Conservation (phyloP, 2,329 filamentous ascomycete genomes). For the Sclerotinia nivalis region DNA sequence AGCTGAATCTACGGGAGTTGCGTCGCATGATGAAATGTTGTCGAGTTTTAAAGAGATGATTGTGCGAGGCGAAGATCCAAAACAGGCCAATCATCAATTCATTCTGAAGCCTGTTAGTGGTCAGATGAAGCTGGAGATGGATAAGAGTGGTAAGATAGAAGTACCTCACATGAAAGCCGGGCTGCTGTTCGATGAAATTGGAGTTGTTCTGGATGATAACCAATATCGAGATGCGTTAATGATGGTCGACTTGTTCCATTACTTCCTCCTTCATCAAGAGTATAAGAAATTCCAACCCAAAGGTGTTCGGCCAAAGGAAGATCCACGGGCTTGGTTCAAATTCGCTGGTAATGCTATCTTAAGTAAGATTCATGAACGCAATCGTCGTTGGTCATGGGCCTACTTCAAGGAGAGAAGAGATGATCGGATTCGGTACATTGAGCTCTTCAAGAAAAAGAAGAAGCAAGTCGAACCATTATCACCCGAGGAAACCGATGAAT, state of each 20-base stretch:
- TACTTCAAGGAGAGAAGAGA: conserved; percentile 93
- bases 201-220: conserved; percentile 94
- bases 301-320: conserved; percentile 75
- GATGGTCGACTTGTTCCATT: conserved; percentile 98
- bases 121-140: conserved; percentile 89
- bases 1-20: conserved; percentile 56
- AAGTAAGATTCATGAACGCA: conserved; percentile 91
- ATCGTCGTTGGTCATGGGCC: conserved; percentile 92
- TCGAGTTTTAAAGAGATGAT: conserved; percentile 78
- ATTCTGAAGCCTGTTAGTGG: conserved; percentile 95
- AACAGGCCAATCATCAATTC: conserved; percentile 71
- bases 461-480: conserved; percentile 65
- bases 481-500: conserved; percentile 67
- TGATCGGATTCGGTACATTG: conserved; percentile 84
- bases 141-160: conserved; percentile 82
- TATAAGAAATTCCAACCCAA: conserved; percentile 93
- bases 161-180: conserved; percentile 86
- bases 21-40: conserved; percentile 76
- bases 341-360: conserved; percentile 90
- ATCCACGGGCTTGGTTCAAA: conserved; percentile 86
- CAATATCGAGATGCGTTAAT: conserved; percentile 97
- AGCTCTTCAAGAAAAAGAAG: conserved; percentile 93
- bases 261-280: conserved; percentile 96
- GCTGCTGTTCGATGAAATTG: conserved; percentile 93
- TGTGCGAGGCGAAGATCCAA: conserved; percentile 62